Evolutionary conservation across 1,284 basidiomycete genomes (phyloP).

Genomic region (Ganoderma boninense): DNA sequence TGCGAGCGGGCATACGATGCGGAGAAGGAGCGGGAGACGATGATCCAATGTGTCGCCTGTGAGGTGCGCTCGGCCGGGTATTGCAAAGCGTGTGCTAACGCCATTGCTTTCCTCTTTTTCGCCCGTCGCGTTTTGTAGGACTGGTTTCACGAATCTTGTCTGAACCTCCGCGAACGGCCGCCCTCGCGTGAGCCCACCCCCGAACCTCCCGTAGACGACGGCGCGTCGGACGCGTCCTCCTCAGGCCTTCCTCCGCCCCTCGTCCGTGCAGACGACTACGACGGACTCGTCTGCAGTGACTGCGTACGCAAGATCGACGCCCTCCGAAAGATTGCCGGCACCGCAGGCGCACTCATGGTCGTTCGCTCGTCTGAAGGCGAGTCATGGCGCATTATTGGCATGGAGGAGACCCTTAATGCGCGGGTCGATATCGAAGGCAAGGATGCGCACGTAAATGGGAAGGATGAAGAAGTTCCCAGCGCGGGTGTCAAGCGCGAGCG

Average conservation of each 20-base stretch:
- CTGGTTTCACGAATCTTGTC: slow-evolving; percentile 88
- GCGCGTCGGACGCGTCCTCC: slow-evolving; percentile 66
- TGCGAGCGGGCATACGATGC: slow-evolving; percentile 76
- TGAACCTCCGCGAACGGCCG: slow-evolving; percentile 75
- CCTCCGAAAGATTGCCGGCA: slow-evolving; percentile 71
- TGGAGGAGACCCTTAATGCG: slow-evolving; percentile 33
- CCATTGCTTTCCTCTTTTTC: background rate
- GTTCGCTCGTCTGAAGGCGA: slow-evolving; percentile 51
- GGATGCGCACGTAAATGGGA: slow-evolving; percentile 8
- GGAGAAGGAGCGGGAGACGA: slow-evolving; percentile 75
- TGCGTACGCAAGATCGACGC: slow-evolving; percentile 65
- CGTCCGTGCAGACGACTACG: slow-evolving; percentile 71
- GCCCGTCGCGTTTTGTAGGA: slow-evolving; percentile 54
- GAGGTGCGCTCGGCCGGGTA: slow-evolving; percentile 61
- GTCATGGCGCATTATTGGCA: slow-evolving; percentile 60
- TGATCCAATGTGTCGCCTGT: slow-evolving; percentile 85
- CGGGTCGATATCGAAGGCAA: slow-evolving; percentile 28
- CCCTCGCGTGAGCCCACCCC: slow-evolving; percentile 47
- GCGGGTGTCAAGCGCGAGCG: slow-evolving; percentile 59
- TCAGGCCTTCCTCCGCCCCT: slow-evolving; percentile 71
- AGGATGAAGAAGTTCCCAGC: slow-evolving; percentile 7
- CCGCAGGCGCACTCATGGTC: slow-evolving; percentile 69
- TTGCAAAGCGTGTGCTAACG: slow-evolving; percentile 20
- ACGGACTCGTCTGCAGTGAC: slow-evolving; percentile 70
- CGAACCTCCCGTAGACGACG: slow-evolving; percentile 50